These are phyloP conservation scores for Fraxinus floribunda DNA, from an alignment of 305 asterid species.

Conservation along the genomic window DNA sequence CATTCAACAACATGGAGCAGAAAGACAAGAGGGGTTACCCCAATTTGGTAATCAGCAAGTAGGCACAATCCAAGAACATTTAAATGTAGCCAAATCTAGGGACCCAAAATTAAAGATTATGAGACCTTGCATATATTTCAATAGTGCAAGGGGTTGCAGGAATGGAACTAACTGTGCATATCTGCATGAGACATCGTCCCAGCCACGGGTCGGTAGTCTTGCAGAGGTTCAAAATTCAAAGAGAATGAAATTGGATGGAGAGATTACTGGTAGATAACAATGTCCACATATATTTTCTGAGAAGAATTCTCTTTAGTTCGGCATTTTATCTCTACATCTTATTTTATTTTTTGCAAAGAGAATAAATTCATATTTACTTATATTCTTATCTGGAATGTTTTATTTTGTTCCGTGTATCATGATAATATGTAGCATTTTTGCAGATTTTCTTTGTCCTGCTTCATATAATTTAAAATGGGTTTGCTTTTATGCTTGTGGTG, in stretches of 20 bases:
- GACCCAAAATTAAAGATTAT: conserved; percentile 37
- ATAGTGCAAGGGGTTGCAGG: conserved; percentile 63
- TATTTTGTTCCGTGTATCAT: neutral
- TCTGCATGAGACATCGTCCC: conserved; percentile 45
- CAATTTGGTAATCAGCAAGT: conserved; percentile 27
- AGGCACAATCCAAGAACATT: conserved; percentile 32
- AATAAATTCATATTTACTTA: neutral
- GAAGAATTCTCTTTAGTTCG: neutral
- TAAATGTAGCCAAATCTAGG: conserved; percentile 28
- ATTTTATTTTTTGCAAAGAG: neutral
- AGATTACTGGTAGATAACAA: conserved; percentile 49
- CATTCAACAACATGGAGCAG: conserved; percentile 66
- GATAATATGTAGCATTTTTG: neutral
- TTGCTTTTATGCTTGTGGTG: too few species aligned
- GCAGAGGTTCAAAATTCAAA: conserved; percentile 49
- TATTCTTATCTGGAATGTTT: neutral
- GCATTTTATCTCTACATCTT: neutral
- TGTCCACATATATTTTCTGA: neutral
- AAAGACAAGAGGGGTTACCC: conserved; percentile 35
- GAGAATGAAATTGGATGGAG: conserved; percentile 62
- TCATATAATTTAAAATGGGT: neutral
- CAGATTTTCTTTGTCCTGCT: neutral
- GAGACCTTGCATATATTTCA: conserved; percentile 62
- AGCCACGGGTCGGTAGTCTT: conserved; percentile 32
- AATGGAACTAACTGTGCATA: conserved; percentile 61